Evolutionary conservation across 148 eudicot genomes (phyloP), one percentile per base, ranked within the genome.

Genomic region (Arctostaphylos glauca): DNA sequence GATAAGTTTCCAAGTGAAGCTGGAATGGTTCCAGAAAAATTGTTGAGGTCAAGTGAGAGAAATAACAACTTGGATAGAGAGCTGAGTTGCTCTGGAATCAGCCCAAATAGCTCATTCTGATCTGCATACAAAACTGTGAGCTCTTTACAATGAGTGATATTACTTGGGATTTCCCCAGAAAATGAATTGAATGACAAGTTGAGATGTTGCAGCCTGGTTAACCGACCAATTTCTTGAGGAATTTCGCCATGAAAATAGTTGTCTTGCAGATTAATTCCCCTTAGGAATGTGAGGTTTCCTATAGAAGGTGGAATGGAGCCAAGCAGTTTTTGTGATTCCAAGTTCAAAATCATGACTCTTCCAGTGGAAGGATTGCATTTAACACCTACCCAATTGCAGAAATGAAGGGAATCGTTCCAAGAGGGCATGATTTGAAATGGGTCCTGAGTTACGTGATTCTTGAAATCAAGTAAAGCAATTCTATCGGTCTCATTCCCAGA

Each of bases 381-480:
- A 38, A 91, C 80, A 0, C 94, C 92, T 5, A 58, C 72, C 92
- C 92, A 90, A 3, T 31, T 18, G 83, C 94, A 91, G 53, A 88
- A 85, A 62, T 79, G 86, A 49, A 76, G 0, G 16, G 92, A 88
- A 71, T 75, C 38, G 49, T 90, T 90, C 94, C 94, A 90, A 6
- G 89, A 87, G 54, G n/a, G 54, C 5, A 85, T 62, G 75, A 82
- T 76, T 8, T 82, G 78, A 0, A 52, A 14, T 0, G 88, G 77
- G 48, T 70, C 88, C 25, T 72, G 77, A 0, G 66, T 50, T 5
- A 85, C 71, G 5, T 66, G n/a, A 2, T 83, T 82, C 84, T 87
- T 90, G 80, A 91, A 86, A 23, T 86, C 86, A 46, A 88, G 78
- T 78, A 91, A 82, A 44, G 91, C 90, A 0, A 48, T 60, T 8